Evolutionary conservation across 108 stramenopile genomes (phyloP), one percentile per base, ranked within the genome.

Genomic region (Nitzschia sp.): DNA sequence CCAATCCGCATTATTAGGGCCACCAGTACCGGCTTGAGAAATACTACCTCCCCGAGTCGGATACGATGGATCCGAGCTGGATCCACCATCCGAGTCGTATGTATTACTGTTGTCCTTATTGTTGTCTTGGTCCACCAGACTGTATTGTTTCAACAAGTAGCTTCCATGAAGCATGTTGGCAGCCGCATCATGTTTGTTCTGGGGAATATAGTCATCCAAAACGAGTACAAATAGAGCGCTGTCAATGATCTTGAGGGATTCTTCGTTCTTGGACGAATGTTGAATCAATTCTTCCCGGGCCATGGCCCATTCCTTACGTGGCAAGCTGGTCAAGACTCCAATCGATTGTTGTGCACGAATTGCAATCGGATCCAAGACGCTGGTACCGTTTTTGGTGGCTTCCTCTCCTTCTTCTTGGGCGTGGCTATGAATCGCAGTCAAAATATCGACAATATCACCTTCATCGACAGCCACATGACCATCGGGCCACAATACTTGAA

Each of bases 121-220:
- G 16, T 4, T 19, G 13, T 50, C 48, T 11, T 8, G 19, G 13
- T 13, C 38, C 19, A n/a, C 48, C 19, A 50, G 48, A 11, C 4
- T 19, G 48, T 50, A 50, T 50, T 50, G 48, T n/a, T 50, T 50
- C 16, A 50, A n/a, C 19, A 50, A 50, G 19, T 50, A 87, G 17
- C 85, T 87, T 26, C 94, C 94, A 67, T 95, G 91, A 2, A 95
- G 57, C 89, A 92, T 90, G 61, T 95, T 95, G 50, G 89, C 79
- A 1, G 89, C 90, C 13, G 86, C 88, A 26, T 86, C 94, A 38
- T 92, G 83, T 45, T 81, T 80, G 73, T 80, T 68, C 30, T 69
- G 73, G 15, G 94, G 91, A 17, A 63, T 61, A 44, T 76, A 87
- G 60, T 92, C 81, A 69, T 95, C 94, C 28, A 95, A 69, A 1